These are phyloP conservation scores for Mycena rebaudengoi DNA, from an alignment of 768 basidiomycete species.

Conservation along the genomic window DNA sequence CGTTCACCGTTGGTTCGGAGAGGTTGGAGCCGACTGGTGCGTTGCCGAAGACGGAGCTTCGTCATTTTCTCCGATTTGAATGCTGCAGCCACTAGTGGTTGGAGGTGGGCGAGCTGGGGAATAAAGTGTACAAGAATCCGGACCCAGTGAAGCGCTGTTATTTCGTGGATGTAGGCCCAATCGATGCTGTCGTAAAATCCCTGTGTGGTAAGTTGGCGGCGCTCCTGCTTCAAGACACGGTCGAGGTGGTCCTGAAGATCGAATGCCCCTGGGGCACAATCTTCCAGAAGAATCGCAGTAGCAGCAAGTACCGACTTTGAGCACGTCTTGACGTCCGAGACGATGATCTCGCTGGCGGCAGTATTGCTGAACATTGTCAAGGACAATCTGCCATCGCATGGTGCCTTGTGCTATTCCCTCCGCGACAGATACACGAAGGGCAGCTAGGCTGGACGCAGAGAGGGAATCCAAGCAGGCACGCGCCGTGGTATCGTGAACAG, in stretches of 20 bases:
- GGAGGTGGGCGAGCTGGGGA: slow-evolving; percentile 26
- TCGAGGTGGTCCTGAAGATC: slow-evolving; percentile 8
- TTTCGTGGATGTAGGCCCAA: slow-evolving; percentile 19
- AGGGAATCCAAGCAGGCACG: slow-evolving; percentile 29
- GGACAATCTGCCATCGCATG: slow-evolving; percentile 15
- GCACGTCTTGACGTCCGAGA: slow-evolving; percentile 17
- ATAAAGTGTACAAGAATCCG: slow-evolving; percentile 29
- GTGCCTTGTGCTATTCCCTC: slow-evolving; percentile 2
- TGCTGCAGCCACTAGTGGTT: slow-evolving; percentile 17
- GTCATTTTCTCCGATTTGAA: slow-evolving; percentile 26
- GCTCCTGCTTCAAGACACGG: slow-evolving; percentile 23
- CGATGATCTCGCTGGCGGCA: slow-evolving; percentile 27
- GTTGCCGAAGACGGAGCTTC: slow-evolving; percentile 26
- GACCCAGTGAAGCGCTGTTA: slow-evolving; percentile 33
- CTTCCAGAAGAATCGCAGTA: slow-evolving; percentile 22
- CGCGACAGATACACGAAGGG: slow-evolving; percentile 14
- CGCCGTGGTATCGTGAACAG: slow-evolving; percentile 29
- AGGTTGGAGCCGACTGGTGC: slow-evolving; percentile 29
- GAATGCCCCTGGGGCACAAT: slow-evolving; percentile 26
- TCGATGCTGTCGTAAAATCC: slow-evolving; percentile 28
- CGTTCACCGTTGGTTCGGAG: slow-evolving; percentile 33
- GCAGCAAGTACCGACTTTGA: slow-evolving; percentile 36
- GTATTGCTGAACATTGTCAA: slow-evolving; percentile 31
- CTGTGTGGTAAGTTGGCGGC: slow-evolving; percentile 26
- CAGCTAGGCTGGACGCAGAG: slow-evolving; percentile 17